A percentile compares a stretch with the other conserved stretches of the same genome.
Conservation (phyloP, 129 eudicot species). For the Tagetes erecta region DNA sequence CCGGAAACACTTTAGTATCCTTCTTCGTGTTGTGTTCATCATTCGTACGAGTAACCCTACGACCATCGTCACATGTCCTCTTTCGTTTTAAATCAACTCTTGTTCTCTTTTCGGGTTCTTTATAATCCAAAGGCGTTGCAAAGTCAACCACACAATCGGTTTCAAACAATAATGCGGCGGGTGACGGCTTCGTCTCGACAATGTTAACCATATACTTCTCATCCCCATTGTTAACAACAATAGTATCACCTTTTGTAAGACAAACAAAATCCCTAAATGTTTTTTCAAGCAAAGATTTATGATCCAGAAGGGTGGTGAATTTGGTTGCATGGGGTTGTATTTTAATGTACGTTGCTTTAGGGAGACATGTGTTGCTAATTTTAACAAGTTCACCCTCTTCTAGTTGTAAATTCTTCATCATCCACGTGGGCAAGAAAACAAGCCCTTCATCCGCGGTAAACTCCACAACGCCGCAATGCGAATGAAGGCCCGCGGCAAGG, state of each 20-base stretch:
- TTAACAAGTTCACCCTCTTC: background rate
- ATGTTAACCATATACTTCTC: conserved; percentile 22
- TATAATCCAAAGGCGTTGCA: conserved; percentile 39
- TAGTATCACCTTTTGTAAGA: conserved; percentile 21
- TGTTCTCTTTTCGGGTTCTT: conserved; percentile 32
- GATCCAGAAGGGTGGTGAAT: conserved; percentile 21
- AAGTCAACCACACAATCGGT: conserved; percentile 46
- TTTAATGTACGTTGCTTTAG: conserved; percentile 32
- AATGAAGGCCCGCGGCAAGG: background rate
- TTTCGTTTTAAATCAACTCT: background rate
- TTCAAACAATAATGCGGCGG: conserved; percentile 28
- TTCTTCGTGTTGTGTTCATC: background rate
- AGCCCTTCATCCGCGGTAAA: conserved; percentile 4
- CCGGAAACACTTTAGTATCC: conserved; percentile 20
- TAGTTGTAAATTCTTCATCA: conserved; percentile 16
- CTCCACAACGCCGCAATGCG: conserved; percentile 10
- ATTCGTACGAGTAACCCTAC: background rate
- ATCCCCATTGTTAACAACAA: conserved; percentile 15
- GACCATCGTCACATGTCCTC: background rate
- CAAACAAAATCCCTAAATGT: conserved; percentile 12
- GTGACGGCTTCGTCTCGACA: conserved; percentile 24
- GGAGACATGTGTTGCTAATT: conserved; percentile 3
- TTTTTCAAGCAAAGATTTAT: conserved; percentile 19
- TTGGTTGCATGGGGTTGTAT: conserved; percentile 36
- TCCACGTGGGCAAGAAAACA: conserved; percentile 5